Percentiles rank a stretch among this genome's conserved stretches.
Evolutionary conservation across 106 monocot genomes (phyloP).

Genomic region (Dendrobium nobile): DNA sequence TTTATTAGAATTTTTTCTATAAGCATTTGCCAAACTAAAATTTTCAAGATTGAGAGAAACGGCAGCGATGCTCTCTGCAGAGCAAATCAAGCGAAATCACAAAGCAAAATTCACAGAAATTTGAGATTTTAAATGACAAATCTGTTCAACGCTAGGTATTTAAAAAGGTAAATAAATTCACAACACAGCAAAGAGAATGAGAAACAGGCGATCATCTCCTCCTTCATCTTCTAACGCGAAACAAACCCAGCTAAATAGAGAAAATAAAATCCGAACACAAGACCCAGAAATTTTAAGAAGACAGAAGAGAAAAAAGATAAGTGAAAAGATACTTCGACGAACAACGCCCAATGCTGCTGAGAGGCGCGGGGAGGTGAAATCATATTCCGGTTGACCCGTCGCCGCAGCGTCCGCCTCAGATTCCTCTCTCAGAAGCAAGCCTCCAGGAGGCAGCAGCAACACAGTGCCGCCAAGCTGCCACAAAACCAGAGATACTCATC

Average conservation of each 20-base stretch:
- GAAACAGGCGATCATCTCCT: not conserved
- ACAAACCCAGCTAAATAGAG: not conserved
- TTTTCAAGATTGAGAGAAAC: too few relatives aligned
- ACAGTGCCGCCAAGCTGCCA: conserved; percentile 50
- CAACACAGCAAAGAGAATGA: not conserved
- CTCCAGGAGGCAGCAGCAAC: conserved; percentile 67
- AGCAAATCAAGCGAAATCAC: too few relatives aligned
- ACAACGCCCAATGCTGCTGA: not conserved
- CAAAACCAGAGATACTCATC: not conserved
- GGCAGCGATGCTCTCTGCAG: too few relatives aligned
- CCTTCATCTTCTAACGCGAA: not conserved
- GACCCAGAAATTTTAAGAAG: not conserved
- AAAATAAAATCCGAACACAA: not conserved
- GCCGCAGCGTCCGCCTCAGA: not conserved
- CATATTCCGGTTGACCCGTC: not conserved
- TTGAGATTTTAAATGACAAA: too few relatives aligned
- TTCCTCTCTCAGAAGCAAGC: conserved; percentile 33
- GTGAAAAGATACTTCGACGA: not conserved
- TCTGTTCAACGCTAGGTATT: too few relatives aligned
- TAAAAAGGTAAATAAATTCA: too few relatives aligned
- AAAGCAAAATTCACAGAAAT: too few relatives aligned
- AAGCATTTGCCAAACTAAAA: too few relatives aligned
- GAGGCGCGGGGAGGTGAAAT: not conserved
- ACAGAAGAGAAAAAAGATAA: not conserved
- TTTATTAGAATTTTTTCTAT: too few relatives aligned